Base-by-base conservation (phyloP, 352 stramenopile genomes). In the Pythium coloratum region DNA sequence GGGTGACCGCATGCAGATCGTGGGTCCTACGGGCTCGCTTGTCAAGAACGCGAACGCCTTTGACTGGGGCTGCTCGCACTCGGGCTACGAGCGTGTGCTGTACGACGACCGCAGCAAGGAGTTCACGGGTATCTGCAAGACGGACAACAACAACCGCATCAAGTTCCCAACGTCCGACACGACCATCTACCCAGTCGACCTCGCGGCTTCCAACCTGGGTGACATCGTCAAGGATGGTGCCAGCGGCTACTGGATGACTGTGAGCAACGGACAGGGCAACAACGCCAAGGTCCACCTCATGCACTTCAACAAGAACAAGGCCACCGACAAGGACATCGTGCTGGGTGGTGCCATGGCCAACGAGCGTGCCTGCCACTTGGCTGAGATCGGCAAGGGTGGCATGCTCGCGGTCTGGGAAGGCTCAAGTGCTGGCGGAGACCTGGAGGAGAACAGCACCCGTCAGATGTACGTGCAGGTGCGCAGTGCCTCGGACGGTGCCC, bases 101-200 rank as follows among this genome's bases (percentile, higher is more conserved):
- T 88, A 82, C 64, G 79, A 85, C 66, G 72, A 71, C 47, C 77
- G 76, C 46, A 71, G 60, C 34, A 67, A 79, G 16, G 62, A 76
- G 40, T 87, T 80, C 58, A 79, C 76, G 18, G 73, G 71, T 47
- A 86, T 87, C 62, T 85, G 81, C 36, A 89, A 86, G 75, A 89
- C 80, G 30, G 80, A 89, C 78, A 86, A 67, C 75, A 86, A 84
- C 70, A 86, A 89, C 75, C 80, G 80, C 64, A 86, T 89, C 75
- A 89, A 87, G 65, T 80, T 79, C 54, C 78, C 76, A n/a, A 80
- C 80, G 51, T 81, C 72, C 60, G 75, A 59, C 40, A 69, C 77
- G 1, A 89, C 80, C 9, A 81, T 89, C 69, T 86, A 87, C 69
- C 78, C 78, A 0, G 81, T 89, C 28, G 70, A 86, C 47, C 67